A percentile compares a stretch with the other conserved stretches of the same genome.
Evolutionary conservation across 208 protist species (phyloP).

Genomic region (Entamoeba dispar): DNA sequence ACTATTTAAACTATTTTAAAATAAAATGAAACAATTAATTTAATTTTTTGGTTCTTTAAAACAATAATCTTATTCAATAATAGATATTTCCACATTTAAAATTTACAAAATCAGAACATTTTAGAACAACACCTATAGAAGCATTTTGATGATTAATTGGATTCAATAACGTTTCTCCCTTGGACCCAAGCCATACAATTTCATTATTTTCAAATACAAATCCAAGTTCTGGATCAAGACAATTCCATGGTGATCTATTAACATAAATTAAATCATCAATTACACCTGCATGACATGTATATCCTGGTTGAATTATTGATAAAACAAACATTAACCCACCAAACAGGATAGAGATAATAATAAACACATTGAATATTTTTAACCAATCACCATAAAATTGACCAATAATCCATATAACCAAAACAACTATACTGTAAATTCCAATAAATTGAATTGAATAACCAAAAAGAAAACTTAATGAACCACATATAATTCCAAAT

Average conservation of each 20-base stretch:
- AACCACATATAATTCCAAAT: neutral
- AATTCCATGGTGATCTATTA: neutral
- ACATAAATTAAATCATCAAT: neutral
- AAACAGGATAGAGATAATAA: neutral
- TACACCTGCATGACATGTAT: neutral
- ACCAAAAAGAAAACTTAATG: neutral
- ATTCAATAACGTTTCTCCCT: neutral
- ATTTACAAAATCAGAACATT: neutral
- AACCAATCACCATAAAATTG: neutral
- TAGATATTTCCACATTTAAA: neutral
- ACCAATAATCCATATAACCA: neutral
- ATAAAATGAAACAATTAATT: no score
- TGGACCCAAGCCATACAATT: neutral
- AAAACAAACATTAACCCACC: neutral
- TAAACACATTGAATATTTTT: neutral
- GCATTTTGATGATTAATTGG: neutral
- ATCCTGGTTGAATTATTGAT: neutral
- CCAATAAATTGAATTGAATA: neutral
- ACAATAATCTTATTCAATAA: neutral
- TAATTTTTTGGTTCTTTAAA: no score
- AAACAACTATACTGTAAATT: neutral
- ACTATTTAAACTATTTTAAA: no score
- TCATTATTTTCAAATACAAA: neutral
- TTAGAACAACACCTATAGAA: neutral
- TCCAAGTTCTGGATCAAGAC: neutral